Percentiles rank a stretch among this genome's conserved stretches.
phyloP scores from a whole-genome alignment of 2,329 filamentous ascomycete genomes.

The Akanthomyces dipterigenus region DNA sequence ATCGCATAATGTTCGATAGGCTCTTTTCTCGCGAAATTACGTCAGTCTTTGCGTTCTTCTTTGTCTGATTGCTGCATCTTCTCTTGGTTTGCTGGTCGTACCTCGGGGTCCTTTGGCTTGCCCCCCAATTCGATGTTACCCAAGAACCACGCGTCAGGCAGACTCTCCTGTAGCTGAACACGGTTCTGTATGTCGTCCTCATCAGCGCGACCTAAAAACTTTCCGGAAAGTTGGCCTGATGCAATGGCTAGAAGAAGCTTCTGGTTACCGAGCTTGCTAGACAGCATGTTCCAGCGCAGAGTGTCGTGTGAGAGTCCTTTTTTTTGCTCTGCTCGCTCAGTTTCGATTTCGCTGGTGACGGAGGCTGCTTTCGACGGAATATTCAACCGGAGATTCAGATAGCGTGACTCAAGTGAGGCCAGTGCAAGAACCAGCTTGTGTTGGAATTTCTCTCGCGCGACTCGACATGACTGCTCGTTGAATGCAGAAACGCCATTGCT shows the following conservation, averaged over 20 bases:
- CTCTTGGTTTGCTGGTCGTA: conserved; percentile 20
- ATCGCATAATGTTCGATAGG: conserved; percentile 24
- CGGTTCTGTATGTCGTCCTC: conserved; percentile 22
- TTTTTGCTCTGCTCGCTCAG: conserved; percentile 18
- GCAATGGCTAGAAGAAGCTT: conserved; percentile 27
- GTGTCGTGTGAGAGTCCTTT: conserved; percentile 26
- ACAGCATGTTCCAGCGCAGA: conserved; percentile 29
- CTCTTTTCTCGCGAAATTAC: conserved; percentile 22
- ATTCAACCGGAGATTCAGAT: background rate
- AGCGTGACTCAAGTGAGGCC: too few relatives aligned
- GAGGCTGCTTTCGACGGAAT: background rate
- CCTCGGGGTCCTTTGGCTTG: conserved; percentile 24
- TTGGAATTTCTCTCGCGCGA: background rate
- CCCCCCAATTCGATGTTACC: conserved; percentile 17
- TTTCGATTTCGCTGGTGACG: conserved; percentile 17
- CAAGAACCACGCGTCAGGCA: conserved; percentile 22
- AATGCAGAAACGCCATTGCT: background rate
- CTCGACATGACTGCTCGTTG: background rate
- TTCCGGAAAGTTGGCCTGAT: conserved; percentile 19
- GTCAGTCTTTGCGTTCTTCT: conserved; percentile 3
- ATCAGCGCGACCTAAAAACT: conserved; percentile 23
- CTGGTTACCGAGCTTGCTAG: conserved; percentile 19
- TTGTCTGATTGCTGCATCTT: background rate
- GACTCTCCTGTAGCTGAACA: conserved; percentile 19
- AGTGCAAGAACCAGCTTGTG: background rate